Evolutionary conservation across 805 yeast species (phyloP), one percentile per base, ranked within the genome.

Genomic region (Pichia ethanolica): DNA sequence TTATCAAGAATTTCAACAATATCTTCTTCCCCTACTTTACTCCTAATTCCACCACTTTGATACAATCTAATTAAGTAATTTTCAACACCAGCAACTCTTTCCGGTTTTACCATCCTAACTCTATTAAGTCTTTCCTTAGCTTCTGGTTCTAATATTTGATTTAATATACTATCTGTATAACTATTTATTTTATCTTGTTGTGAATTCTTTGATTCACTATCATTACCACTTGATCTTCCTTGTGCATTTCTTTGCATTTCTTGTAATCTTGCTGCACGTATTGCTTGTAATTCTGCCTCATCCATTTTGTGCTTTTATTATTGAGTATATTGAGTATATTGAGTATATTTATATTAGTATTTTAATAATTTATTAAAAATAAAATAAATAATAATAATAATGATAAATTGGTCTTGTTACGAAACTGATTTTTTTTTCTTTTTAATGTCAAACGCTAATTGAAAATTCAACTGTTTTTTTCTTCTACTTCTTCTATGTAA

Each of bases 41-140:
- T 75, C 47, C 78, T 71, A 35, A 91, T 69, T 52, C 85, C 88
- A 2, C 97, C 97, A 56, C 85, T 75, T 52, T 81, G 79, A 8
- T 82, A 86, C 64, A 91, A 68, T 57, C 82, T 79, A 30, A 85
- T 68, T 42, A 91, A 69, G 58, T 91, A 81, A 53, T 83, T 81
- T 59, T 91, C 97, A 12, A 89, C 97, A 3, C 89, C 86, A 46
- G 78, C 76, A 1, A 95, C 98, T 49, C 97, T 74, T 47, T 93
- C 98, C 3, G 95, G 95, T 61, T 90, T 80, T 41, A 91, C 99
- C 63, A 93, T 77, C 32, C 89, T 72, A 20, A 91, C 95, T 51
- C 99, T 74, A 20, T 90, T 79, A 42, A 91, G 72, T 51, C 99
- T 75, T 61, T 91, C 97, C 43, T 95, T 75, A 1, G 98, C 99